phyloP scores from a whole-genome alignment of 2,329 filamentous ascomycete genomes.

The Diplodia mutila region DNA sequence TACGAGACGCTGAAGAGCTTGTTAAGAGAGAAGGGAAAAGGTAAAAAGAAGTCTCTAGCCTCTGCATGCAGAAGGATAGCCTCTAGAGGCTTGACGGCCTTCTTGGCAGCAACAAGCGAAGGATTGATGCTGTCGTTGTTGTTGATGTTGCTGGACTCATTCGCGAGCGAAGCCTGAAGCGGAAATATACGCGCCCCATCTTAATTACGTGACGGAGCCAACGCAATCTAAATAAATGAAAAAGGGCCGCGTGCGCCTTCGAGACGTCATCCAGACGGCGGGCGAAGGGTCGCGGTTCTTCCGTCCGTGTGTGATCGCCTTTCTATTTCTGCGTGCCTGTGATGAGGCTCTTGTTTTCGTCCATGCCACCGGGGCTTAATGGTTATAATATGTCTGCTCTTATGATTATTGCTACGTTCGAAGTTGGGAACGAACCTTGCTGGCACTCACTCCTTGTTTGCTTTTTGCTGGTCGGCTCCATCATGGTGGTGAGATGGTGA shows the following conservation, averaged over 20 bases:
- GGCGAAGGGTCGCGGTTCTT: background rate
- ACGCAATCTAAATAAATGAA: constrained; percentile 21
- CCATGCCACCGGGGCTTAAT: background rate
- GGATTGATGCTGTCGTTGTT: too few species aligned
- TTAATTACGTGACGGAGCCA: constrained; percentile 5
- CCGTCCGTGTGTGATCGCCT: constrained; percentile 3
- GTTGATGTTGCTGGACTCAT: background rate
- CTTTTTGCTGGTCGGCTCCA: background rate
- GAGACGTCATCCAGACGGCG: background rate
- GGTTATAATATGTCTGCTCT: constrained; percentile 15
- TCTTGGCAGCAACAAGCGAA: too few species aligned
- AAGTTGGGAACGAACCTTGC: constrained; percentile 8
- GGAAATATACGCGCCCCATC: constrained; percentile 19
- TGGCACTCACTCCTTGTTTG: background rate
- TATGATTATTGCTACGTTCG: constrained; percentile 23
- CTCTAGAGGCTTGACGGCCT: too few species aligned
- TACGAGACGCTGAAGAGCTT: too few species aligned
- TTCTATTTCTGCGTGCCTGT: background rate
- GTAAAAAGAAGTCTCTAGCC: background rate
- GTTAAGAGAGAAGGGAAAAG: too few species aligned
- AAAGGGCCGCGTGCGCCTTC: background rate
- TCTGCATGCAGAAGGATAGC: too few species aligned
- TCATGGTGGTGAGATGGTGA: constrained; percentile 1
- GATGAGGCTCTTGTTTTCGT: background rate
- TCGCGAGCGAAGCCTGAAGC: background rate